A percentile compares a stretch with the other conserved stretches of the same genome.
These are phyloP conservation scores for Hsuehochloa calcarea DNA, from an alignment of 176 grass and related monocot species.

Conservation along the genomic window DNA sequence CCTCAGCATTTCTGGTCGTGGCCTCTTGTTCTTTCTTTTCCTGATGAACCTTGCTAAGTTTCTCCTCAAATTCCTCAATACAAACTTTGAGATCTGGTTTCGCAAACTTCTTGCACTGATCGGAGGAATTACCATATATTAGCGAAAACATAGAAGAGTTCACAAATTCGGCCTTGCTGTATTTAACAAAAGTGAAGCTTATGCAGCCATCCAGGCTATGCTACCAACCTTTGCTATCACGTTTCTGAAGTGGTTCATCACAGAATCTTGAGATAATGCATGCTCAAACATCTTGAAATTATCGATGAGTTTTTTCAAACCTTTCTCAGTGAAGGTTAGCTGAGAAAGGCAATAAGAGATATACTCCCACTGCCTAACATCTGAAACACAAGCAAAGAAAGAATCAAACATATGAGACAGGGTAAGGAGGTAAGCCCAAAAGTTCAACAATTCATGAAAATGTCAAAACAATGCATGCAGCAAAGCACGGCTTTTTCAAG, in stretches of 20 bases:
- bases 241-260: slow-evolving; percentile 84
- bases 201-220: slow-evolving; percentile 16
- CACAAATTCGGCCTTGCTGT: not conserved
- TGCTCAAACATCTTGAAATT: slow-evolving; percentile 96
- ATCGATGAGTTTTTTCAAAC: slow-evolving; percentile 87
- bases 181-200: slow-evolving; percentile 10
- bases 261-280: slow-evolving; percentile 75
- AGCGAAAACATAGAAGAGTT: slow-evolving; percentile 7
- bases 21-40: slow-evolving; percentile 81
- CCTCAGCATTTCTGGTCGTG: slow-evolving; percentile 71
- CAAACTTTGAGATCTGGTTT: slow-evolving; percentile 77
- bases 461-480: not conserved
- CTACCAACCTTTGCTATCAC: slow-evolving; percentile 74
- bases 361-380: slow-evolving; percentile 83
- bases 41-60: slow-evolving; percentile 73
- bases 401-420: not conserved
- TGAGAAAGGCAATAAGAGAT: slow-evolving; percentile 97
- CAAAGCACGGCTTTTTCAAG: not conserved
- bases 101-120: slow-evolving; percentile 92
- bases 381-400: slow-evolving; percentile 51
- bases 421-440: not conserved
- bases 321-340: slow-evolving; percentile 88
- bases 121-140: slow-evolving; percentile 22
- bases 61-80: slow-evolving; percentile 97
- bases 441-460: slow-evolving; percentile 1